Evolutionary conservation across 2,329 filamentous ascomycete genomes (phyloP).

Genomic region (Fusarium abutilonis): DNA sequence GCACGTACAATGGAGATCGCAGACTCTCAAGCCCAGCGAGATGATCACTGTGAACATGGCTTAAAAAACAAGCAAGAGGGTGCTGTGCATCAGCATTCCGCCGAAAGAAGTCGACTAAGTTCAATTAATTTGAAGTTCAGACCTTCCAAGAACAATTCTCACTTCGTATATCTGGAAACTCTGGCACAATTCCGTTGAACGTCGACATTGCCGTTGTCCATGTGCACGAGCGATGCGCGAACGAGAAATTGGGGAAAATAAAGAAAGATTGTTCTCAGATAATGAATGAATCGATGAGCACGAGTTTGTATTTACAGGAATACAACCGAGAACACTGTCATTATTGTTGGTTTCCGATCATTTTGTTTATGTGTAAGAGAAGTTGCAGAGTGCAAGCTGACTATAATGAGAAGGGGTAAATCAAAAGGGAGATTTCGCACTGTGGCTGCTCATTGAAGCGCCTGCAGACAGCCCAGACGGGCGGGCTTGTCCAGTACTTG

Average conservation of each 20-base stretch:
- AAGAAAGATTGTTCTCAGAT: background rate
- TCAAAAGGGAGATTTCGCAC: too few species aligned
- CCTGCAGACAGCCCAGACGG: too few species aligned
- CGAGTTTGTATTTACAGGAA: background rate
- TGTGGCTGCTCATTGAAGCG: too few species aligned
- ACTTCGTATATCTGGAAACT: conserved; percentile 83
- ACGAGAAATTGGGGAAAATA: background rate
- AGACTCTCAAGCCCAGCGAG: conserved; percentile 81
- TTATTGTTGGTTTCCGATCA: background rate
- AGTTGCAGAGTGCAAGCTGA: background rate
- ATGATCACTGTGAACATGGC: conserved; percentile 93
- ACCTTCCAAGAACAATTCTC: background rate
- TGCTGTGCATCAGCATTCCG: conserved; percentile 61
- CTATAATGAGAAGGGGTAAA: too few species aligned
- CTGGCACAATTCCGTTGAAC: conserved; percentile 75
- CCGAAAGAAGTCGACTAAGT: conserved; percentile 82
- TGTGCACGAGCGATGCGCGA: background rate
- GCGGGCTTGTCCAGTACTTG: too few species aligned
- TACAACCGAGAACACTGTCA: background rate
- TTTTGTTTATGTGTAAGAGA: background rate
- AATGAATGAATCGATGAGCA: background rate
- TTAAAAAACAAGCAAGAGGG: conserved; percentile 86
- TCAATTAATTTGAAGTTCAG: conserved; percentile 1
- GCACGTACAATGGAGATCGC: conserved; percentile 74
- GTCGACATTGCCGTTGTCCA: conserved; percentile 70